Evolutionary conservation across 2,329 filamentous ascomycete species (phyloP), one percentile per base, ranked within the genome.

Genomic region (Sporothrix sp.): DNA sequence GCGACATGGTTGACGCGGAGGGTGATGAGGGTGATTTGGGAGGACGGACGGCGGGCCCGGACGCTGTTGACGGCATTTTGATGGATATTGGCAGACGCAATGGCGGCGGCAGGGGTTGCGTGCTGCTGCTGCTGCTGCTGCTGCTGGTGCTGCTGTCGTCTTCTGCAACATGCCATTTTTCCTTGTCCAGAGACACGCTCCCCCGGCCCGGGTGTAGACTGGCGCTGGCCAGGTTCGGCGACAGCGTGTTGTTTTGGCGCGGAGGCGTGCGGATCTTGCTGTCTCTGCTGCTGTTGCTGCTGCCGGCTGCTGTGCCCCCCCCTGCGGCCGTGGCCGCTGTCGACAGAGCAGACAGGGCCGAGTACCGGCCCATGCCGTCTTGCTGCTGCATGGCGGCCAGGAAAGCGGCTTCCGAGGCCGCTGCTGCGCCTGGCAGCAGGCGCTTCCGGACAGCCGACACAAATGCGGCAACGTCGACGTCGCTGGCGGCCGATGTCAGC

Each of bases 391-490:
- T 27, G 20, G 37, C 7, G 4, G 35, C 27, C 35, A 38, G 45
- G 20, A 36, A 36, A 14, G 30, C 30, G 14, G 30, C 36, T 32
- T 18, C 14, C 16, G 16, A n/a, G 27, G 32, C 11, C 20, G 46
- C 74, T 2, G 65, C 48, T 8, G 69, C 71, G 38, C 67, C 67
- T n/a, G 68, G 65, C 10, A 70, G 62, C 3, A 78, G 64, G 16
- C 72, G 68, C 50, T 71, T 72, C 58, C 73, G 71, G 16, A 83
- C 72, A 0, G 70, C 68, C 0, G 71, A 69, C 27, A 82, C 66
- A 54, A 82, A 78, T 0, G 65, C 70, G 0, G 71, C 66, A 30
- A 80, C 73, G 56, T 82, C 78, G 3, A 66, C 59, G 13, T 75
- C 71, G 7, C 68, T 74, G 3, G 79, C 79, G 1, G 69, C 71